phyloP scores from a whole-genome alignment of 495 filamentous ascomycete genomes.

The Acidomyces sp. region DNA sequence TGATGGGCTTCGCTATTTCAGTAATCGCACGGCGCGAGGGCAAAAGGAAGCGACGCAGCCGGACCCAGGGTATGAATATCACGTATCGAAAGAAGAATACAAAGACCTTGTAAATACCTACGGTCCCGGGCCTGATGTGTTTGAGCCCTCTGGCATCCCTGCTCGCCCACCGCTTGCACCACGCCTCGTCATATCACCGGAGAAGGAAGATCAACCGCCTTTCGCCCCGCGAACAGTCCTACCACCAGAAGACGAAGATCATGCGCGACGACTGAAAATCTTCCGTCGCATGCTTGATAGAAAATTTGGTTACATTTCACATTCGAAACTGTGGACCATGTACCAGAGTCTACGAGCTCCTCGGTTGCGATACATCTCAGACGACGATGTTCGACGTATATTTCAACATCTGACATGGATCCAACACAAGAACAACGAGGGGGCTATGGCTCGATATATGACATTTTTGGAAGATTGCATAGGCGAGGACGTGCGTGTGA shows the following conservation, averaged over 20 bases:
- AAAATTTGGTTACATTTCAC: constrained; percentile 31
- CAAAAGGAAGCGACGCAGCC: neutral
- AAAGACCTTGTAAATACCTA: constrained; percentile 16
- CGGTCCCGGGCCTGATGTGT: constrained; percentile 5
- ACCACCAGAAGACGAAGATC: constrained; percentile 5
- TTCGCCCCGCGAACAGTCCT: constrained; percentile 3
- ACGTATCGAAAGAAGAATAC: constrained; percentile 17
- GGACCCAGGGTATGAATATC: constrained; percentile 7
- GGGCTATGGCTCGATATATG: constrained; percentile 67
- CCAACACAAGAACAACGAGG: constrained; percentile 37
- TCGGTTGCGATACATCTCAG: constrained; percentile 50
- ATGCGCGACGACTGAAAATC: constrained; percentile 1
- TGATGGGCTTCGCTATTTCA: no score
- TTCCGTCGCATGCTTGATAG: constrained; percentile 32
- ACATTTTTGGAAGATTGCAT: constrained; percentile 74
- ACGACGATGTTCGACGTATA: constrained; percentile 46
- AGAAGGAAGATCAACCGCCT: constrained; percentile 9
- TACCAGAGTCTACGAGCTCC: constrained; percentile 53
- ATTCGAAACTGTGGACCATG: constrained; percentile 42
- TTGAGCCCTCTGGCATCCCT: neutral
- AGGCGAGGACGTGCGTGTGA: constrained; percentile 48
- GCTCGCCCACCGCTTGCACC: constrained; percentile 13
- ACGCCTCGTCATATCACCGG: constrained; percentile 11
- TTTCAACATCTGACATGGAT: constrained; percentile 54
- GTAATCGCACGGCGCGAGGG: neutral